A percentile compares a stretch with the other conserved stretches of the same genome.
Evolutionary conservation across 192 early-diverging fungal species (phyloP).

Genomic region (Podochytrium sp.): DNA sequence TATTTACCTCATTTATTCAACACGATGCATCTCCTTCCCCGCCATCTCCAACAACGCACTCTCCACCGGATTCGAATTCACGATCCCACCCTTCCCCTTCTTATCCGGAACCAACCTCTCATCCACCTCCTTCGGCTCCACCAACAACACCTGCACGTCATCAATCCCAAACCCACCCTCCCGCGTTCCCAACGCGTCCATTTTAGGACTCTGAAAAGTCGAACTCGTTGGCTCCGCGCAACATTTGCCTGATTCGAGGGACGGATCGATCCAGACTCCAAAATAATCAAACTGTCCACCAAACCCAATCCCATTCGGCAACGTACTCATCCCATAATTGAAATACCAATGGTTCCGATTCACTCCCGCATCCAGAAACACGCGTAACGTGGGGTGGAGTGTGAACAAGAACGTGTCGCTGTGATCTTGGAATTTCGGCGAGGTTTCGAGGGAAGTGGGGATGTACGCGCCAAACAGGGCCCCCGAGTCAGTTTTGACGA

Average conservation of each 20-base stretch:
- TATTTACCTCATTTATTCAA: background rate
- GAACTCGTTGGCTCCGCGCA: background rate
- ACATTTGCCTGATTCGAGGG: background rate
- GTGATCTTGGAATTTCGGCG: background rate
- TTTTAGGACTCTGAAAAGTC: background rate
- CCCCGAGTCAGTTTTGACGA: background rate
- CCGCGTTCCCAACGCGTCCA: background rate
- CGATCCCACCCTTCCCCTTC: background rate
- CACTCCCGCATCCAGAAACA: background rate
- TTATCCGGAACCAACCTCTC: conserved; percentile 14
- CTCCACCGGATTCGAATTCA: conserved; percentile 12
- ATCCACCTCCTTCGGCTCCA: conserved; percentile 20
- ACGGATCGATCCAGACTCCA: conserved; percentile 16
- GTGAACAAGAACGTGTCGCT: conserved; percentile 10
- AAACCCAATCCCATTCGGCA: conserved; percentile 20
- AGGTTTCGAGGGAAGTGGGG: background rate
- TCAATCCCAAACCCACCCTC: conserved; percentile 3
- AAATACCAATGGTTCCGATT: conserved; percentile 20
- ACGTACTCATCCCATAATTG: conserved; percentile 20
- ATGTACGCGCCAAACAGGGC: background rate
- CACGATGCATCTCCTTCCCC: conserved; percentile 6
- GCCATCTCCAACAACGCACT: conserved; percentile 32
- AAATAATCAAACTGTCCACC: conserved; percentile 16
- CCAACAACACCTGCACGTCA: conserved; percentile 1
- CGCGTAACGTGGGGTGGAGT: background rate